Evolutionary conservation across 208 protist genomes (phyloP).

Genomic region (Leishmania arabica): DNA sequence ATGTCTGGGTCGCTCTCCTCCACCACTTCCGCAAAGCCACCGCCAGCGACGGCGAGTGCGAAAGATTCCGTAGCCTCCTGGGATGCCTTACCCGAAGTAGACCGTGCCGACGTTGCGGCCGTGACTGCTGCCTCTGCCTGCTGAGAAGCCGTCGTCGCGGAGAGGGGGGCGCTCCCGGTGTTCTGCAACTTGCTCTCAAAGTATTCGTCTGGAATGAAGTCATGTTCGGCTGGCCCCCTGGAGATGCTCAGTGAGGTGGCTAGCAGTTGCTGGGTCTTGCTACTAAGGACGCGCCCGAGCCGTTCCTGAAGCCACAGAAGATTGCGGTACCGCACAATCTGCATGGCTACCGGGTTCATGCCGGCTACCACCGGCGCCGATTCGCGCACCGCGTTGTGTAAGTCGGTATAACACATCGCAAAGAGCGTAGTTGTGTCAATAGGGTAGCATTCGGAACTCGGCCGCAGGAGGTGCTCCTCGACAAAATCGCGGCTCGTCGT

Average conservation of each 20-base stretch:
- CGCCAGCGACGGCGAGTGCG: neutral
- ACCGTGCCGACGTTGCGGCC: neutral
- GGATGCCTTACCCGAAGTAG: neutral
- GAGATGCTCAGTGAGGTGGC: conserved; percentile 40
- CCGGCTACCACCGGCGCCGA: neutral
- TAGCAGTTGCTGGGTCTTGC: conserved; percentile 37
- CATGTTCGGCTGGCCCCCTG: conserved; percentile 32
- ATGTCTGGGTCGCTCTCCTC: conserved; percentile 26
- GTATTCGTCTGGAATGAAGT: conserved; percentile 66
- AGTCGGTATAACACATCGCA: conserved; percentile 33
- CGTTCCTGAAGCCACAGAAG: conserved; percentile 64
- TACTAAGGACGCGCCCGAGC: conserved; percentile 41
- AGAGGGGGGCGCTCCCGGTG: neutral
- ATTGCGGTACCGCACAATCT: conserved; percentile 53
- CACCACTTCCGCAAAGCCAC: neutral
- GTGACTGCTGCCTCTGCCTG: neutral
- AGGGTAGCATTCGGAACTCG: conserved; percentile 35
- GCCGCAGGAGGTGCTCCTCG: conserved; percentile 19
- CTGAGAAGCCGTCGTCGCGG: neutral
- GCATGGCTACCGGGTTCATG: conserved; percentile 27
- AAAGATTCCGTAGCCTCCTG: neutral
- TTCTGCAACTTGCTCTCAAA: conserved; percentile 22
- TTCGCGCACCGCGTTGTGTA: conserved; percentile 20
- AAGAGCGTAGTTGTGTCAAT: conserved; percentile 36
- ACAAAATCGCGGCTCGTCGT: neutral